These are phyloP conservation scores for Ogataea populi-albae DNA, from an alignment of 805 yeast species.

Conservation along the genomic window DNA sequence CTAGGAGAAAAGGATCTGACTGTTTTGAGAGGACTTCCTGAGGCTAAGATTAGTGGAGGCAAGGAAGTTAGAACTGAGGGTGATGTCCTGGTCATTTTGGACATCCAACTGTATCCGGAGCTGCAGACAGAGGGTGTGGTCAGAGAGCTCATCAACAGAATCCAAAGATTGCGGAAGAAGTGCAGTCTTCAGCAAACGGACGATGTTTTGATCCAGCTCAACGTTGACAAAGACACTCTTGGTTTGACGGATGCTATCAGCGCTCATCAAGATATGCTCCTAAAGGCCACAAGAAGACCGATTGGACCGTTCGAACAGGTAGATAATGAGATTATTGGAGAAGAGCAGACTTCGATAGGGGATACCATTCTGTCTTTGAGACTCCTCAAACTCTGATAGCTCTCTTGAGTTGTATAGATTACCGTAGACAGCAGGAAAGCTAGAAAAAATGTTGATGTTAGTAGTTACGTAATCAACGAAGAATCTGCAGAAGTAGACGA, in stretches of 20 bases:
- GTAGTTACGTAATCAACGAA: no score
- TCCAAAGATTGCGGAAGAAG: slow-evolving; percentile 96
- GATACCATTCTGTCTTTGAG: slow-evolving; percentile 78
- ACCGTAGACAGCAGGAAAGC: no score
- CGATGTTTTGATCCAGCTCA: slow-evolving; percentile 85
- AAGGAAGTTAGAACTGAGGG: slow-evolving; percentile 84
- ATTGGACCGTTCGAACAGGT: slow-evolving; percentile 46
- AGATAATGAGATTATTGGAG: slow-evolving; percentile 60
- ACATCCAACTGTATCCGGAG: slow-evolving; percentile 82
- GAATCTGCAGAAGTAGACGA: no score
- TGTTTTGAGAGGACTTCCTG: slow-evolving; percentile 87
- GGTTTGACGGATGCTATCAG: slow-evolving; percentile 59
- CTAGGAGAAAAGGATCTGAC: slow-evolving; percentile 85
- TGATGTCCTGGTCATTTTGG: slow-evolving; percentile 87
- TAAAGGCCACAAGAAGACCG: slow-evolving; percentile 73
- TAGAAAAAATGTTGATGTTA: no score
- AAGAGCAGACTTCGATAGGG: slow-evolving; percentile 82
- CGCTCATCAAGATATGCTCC: slow-evolving; percentile 63
- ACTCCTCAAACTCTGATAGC: slow-evolving; percentile 66
- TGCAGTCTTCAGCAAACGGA: slow-evolving; percentile 93
- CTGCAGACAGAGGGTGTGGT: slow-evolving; percentile 92
- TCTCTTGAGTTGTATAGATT: no score
- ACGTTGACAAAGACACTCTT: slow-evolving; percentile 66
- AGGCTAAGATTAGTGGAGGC: slow-evolving; percentile 58
- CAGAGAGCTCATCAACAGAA: slow-evolving; percentile 94